Base-by-base conservation (phyloP, 2,329 filamentous ascomycete genomes). In the Raffaelea albimanens region DNA sequence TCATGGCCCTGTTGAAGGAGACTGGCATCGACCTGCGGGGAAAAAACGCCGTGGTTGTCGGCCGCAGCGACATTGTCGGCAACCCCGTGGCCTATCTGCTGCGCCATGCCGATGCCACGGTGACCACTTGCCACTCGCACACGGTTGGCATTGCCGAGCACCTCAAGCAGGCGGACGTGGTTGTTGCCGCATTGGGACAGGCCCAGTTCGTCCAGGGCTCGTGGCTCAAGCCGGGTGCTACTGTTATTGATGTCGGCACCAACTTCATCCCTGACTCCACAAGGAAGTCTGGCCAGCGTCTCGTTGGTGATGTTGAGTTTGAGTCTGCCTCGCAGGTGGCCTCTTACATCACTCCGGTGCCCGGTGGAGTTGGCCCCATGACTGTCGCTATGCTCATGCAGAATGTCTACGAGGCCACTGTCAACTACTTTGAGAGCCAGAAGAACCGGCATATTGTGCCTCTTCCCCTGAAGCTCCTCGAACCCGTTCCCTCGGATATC, bases 361-460 rank as follows among this genome's bases (percentile, higher is more conserved):
- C 93, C 2, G 93, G 93, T 49, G 93, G 93, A 65, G 93, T 98
- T 50, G 93, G 93, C 0, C 93, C 93, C 44, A 98, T 98, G 93
- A 98, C 93, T 3, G 90, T 98, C 53, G 93, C 93, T 51, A 98
- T 98, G 93, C 75, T 98, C 43, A 72, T 98, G 58, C 87, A 95
- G 66, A 98, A 98, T 61, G 90, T 97, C 9, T 85, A 97, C 47
- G 85, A 91, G 57, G 83, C 91, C 31, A 85, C 93, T 33, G 84
- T 82, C 43, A 71, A 78, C 49, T 90, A 87, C 61, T 93, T 93
- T 54, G 87, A 93, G 54, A 78, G 79, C 52, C 85, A 94, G 64
- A 94, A 87, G 68, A 73, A 83, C 53, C 80, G 93, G 50, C 82
- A 79, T 56, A 86, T 94, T 53, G 76, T 80, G 5, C 87, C 93